Base-by-base conservation (phyloP, 2,329 filamentous ascomycete species). In the Mycosphaerella arachidis region DNA sequence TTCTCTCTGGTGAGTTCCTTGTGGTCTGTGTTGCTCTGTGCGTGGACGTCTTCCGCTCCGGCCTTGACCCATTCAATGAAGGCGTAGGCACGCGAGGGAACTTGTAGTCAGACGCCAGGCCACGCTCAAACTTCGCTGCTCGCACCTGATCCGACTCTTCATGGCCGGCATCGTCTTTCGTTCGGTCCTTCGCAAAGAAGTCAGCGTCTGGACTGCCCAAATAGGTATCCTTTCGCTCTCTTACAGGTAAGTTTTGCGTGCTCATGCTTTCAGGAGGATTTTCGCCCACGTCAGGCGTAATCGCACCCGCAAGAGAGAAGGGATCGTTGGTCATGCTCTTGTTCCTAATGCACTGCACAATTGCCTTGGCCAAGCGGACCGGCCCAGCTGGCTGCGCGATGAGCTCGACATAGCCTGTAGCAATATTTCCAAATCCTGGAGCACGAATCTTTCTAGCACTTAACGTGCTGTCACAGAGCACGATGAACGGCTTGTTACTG, bases 321-420 rank as follows among this genome's bases (percentile, higher is more conserved):
- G 45, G 12, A 20, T 61, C 20, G 45, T 52, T 54, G 31, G 50
- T 48, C 13, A 37, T 48, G 24, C 53, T 51, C 30, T 59, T 60
- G 52, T 61, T 56, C n/a, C 54, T 53, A 27, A 67, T 8, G 46
- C 68, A 69, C 20, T 59, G 56, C 13, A 60, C 52, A 24, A 70
- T 60, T 2, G 66, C 68, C 48, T 66, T 68, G 18, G 57, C 48
- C 1, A 70, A 56, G n/a, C 66, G 58, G 46, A 64, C 61, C 4
- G 67, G 64, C 6, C 66, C 66, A 33, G 63, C 64, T 20, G 68
- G 68, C 48, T 70, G 68, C 6, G 67, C 61, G 6, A 68, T 66
- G 43, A 67, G 64, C 51, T 68, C 67, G 37, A 68, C 59, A 13
- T 63, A 59, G n/a, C 62, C 56, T 16, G 59, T 62, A 1, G 61